Conservation (phyloP, 352 stramenopile species). For the Phytophthora uliginosa region DNA sequence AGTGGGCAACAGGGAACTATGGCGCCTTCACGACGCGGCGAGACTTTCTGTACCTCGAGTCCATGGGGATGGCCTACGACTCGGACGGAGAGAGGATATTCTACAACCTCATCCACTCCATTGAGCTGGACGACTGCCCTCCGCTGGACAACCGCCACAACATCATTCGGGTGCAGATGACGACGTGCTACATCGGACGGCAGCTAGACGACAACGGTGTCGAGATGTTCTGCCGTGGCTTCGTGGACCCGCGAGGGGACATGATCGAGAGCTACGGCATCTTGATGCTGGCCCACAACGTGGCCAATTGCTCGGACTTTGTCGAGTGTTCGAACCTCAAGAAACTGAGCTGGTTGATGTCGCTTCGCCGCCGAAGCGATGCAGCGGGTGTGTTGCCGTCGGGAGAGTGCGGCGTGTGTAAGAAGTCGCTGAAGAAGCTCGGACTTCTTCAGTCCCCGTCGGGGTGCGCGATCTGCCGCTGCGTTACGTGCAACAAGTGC, state of each 20-base stretch:
- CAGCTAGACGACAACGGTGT: constrained; percentile 40
- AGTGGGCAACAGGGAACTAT: constrained; percentile 43
- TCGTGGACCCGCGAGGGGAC: constrained; percentile 49
- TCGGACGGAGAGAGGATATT: constrained; percentile 42
- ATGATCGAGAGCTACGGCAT: constrained; percentile 51
- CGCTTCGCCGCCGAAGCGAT: constrained; percentile 25
- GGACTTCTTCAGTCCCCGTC: constrained; percentile 35
- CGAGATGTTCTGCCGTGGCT: constrained; percentile 61
- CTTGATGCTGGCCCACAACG: constrained; percentile 44
- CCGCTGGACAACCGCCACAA: constrained; percentile 29
- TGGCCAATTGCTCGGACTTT: constrained; percentile 31
- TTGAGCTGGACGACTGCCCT: constrained; percentile 39
- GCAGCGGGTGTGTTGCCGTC: neutral
- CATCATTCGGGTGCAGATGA: constrained; percentile 49
- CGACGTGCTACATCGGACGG: constrained; percentile 58
- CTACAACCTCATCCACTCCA: constrained; percentile 55
- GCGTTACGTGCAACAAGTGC: constrained; percentile 53
- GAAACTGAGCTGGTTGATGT: constrained; percentile 67
- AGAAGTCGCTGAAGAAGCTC: constrained; percentile 40
- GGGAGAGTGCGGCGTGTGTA: constrained; percentile 33
- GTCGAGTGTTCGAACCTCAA: constrained; percentile 65
- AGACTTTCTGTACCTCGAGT: constrained; percentile 54
- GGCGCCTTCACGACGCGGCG: constrained; percentile 40
- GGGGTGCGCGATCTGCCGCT: constrained; percentile 39
- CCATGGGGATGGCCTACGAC: constrained; percentile 47